Evolutionary conservation across 106 monocot genomes (phyloP).

Genomic region (Platanthera guangdongensis): DNA sequence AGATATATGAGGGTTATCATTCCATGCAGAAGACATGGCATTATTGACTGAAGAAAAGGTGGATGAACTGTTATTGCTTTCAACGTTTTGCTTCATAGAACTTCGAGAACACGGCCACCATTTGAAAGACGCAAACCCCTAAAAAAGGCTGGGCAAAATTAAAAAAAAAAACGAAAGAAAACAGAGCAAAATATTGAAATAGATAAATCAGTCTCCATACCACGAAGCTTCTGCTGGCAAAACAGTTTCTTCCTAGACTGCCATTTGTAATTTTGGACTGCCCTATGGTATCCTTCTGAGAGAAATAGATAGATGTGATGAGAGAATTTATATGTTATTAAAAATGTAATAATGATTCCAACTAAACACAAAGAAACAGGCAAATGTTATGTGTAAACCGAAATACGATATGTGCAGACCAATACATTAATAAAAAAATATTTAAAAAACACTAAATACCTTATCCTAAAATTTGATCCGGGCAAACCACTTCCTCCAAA

Average conservation of each 20-base stretch:
- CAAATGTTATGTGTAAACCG: no score
- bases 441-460: no score
- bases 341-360: neutral
- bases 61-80: no score
- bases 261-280: no score
- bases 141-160: conserved; percentile 1
- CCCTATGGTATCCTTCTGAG: conserved; percentile 16
- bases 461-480: no score
- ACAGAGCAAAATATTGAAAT: neutral
- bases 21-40: conserved; percentile 43
- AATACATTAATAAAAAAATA: no score
- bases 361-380: neutral
- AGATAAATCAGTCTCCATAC: conserved; percentile 13
- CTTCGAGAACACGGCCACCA: conserved; percentile 14
- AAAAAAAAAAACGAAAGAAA: no score
- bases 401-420: no score
- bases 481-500: no score
- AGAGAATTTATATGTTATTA: no score
- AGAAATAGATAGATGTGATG: neutral
- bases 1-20: conserved; percentile 18
- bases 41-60: no score
- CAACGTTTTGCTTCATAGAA: conserved; percentile 24
- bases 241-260: no score
- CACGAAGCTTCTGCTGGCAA: conserved; percentile 65
- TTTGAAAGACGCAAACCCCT: conserved; percentile 47